Conservation (phyloP, 2,329 filamentous ascomycete species). For the Aspergillus fumigatus region DNA sequence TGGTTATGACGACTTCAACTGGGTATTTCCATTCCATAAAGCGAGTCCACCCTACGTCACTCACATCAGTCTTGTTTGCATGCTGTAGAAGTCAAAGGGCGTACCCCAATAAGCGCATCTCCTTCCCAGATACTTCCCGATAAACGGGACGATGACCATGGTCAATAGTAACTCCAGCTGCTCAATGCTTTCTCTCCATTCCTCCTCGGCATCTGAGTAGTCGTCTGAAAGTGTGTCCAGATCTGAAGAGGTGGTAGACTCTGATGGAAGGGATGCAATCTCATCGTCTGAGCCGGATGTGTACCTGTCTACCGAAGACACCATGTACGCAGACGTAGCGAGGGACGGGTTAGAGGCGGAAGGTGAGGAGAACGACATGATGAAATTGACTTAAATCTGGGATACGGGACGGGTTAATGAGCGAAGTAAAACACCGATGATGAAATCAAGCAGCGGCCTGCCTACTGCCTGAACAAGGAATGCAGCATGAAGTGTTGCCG, state of each 20-base stretch:
- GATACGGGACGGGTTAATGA: constrained; percentile 6
- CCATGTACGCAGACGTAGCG: constrained; percentile 37
- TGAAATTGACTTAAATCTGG: constrained; percentile 8
- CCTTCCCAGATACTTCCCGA: constrained; percentile 90
- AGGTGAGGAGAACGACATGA: constrained; percentile 28
- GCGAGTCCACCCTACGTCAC: constrained; percentile 71
- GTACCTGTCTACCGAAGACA: constrained; percentile 29
- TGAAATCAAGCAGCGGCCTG: constrained; percentile 33
- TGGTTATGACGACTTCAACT: constrained; percentile 64
- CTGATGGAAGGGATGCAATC: constrained; percentile 41
- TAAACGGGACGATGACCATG: constrained; percentile 90
- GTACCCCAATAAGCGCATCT: constrained; percentile 95
- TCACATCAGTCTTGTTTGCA: not conserved
- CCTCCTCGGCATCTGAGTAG: constrained; percentile 80
- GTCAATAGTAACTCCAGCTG: constrained; percentile 89
- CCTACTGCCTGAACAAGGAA: constrained; percentile 26
- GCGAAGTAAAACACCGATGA: not conserved
- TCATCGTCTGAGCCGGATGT: constrained; percentile 34
- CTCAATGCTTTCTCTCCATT: constrained; percentile 92
- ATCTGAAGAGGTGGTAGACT: constrained; percentile 36
- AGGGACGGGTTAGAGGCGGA: constrained; percentile 32
- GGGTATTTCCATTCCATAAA: constrained; percentile 95
- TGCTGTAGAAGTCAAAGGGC: constrained; percentile 17
- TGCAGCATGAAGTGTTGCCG: constrained; percentile 17
- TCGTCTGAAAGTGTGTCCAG: constrained; percentile 46